Evolutionary conservation across 768 basidiomycete species (phyloP), one percentile per base, ranked within the genome.

Genomic region (Boletus edulis): DNA sequence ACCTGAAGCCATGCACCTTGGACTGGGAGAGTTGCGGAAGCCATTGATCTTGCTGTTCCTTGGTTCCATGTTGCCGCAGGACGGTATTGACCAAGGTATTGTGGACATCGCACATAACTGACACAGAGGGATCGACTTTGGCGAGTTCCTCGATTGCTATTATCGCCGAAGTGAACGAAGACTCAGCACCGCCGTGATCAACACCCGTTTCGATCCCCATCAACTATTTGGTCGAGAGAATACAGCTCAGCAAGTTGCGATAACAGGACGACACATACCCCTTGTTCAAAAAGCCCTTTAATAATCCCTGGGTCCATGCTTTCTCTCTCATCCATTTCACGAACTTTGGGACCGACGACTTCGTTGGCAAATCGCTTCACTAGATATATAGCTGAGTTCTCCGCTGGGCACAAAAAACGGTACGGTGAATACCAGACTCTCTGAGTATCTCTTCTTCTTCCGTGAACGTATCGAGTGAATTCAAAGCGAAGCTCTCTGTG

Each of bases 321-420:
- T 73, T 99, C 96, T 52, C 86, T 89, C 79, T 99, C 97, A 66
- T 99, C 97, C 97, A 99, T 99, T 71, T 95, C 94, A 20, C 86
- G 82, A 54, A 97, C 95, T 71, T 86, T 91, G 46, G 97, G 97
- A 4, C 75, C 90, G 18, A 99, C 83, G 29, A 96, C 86, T 49
- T 98, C 94, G 49, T 81, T 78, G 0, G 95, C 92, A 63, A 98
- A 98, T 27, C 91, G 87, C 63, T 80, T 80, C 22, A 98, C 96
- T 93, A 66, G 18, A 35, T 29, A n/a, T 45, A 52, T 58, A n/a
- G 41, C 55, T 52, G 12, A 58, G 55, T 56, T 9, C 52, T 43
- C 51, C 5, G 31, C 18, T 14, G 37, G 17, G 32, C 37, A 14
- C 12, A 39, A 38, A n/a, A 8, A 38, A 31, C 17, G 27, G 10